Percentiles rank a stretch among this genome's conserved stretches.
Evolutionary conservation across 805 yeast genomes (phyloP).

Genomic region (Wickerhamomyces tratensis): DNA sequence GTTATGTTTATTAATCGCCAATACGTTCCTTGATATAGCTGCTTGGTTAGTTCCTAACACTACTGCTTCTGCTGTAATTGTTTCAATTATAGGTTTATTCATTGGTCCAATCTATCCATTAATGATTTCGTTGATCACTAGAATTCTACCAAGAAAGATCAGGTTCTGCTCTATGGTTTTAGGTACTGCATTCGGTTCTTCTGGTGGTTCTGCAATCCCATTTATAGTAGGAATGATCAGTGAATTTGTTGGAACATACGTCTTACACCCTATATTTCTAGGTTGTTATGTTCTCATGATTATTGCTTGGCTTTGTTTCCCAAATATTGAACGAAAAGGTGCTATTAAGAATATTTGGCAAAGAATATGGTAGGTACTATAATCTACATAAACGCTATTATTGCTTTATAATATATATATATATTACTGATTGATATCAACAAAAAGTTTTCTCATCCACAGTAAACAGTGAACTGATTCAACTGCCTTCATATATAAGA

Average conservation of each 20-base stretch:
- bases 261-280: conserved; percentile 38
- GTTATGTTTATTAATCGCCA: conserved; percentile 21
- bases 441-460: too few species aligned
- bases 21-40: conserved; percentile 29
- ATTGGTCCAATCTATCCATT: conserved; percentile 54
- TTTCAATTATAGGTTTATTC: conserved; percentile 38
- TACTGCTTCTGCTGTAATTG: conserved; percentile 34
- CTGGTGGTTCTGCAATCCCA: conserved; percentile 51
- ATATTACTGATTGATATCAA: neutral
- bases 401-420: too few species aligned
- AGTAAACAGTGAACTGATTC: too few species aligned
- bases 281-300: conserved; percentile 25
- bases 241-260: conserved; percentile 34
- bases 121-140: conserved; percentile 34
- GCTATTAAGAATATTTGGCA: conserved; percentile 12
- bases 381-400: too few species aligned
- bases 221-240: conserved; percentile 41
- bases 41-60: conserved; percentile 40
- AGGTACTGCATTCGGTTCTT: conserved; percentile 45
- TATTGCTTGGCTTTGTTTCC: conserved; percentile 30
- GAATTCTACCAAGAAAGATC: conserved; percentile 39
- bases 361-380: conserved; percentile 12
- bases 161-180: conserved; percentile 40
- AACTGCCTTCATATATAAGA: too few species aligned
- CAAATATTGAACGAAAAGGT: conserved; percentile 29